Percentiles rank a stretch among this genome's conserved stretches.
phyloP scores from a whole-genome alignment of 345 rosid species.

The Clarkia xantiana region DNA sequence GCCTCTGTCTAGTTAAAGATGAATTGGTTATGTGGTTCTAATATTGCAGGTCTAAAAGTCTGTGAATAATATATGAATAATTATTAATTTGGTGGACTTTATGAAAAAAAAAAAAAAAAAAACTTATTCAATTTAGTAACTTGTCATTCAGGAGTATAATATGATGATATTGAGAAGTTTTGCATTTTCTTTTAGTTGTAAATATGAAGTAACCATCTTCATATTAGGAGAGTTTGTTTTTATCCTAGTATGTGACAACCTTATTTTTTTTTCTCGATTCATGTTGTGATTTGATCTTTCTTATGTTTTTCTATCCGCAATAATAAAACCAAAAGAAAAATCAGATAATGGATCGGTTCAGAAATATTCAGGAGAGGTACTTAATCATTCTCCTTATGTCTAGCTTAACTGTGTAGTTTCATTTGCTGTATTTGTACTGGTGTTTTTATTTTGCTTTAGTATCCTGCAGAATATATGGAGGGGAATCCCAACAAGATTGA shows the following conservation, averaged over 20 bases:
- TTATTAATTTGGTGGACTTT: conserved; percentile 1
- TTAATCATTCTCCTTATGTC: not conserved
- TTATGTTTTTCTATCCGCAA: conserved; percentile 6
- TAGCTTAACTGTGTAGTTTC: conserved; percentile 2
- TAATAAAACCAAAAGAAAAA: conserved; percentile 16
- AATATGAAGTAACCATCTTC: too few species aligned
- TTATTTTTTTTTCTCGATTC: too few species aligned
- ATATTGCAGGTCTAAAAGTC: too few species aligned
- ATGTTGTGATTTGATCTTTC: too few species aligned
- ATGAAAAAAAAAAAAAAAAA: too few species aligned
- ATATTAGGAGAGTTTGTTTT: too few species aligned
- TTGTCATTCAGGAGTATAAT: too few species aligned
- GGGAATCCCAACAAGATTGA: conserved; percentile 87
- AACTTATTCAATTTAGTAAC: too few species aligned
- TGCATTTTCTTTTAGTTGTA: too few species aligned
- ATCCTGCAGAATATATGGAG: conserved; percentile 67
- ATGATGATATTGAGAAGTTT: too few species aligned
- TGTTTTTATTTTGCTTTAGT: conserved; percentile 22
- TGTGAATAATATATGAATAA: too few species aligned
- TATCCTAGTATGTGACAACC: too few species aligned
- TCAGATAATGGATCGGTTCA: conserved; percentile 14
- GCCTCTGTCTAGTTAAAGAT: not conserved
- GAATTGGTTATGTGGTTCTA: not conserved
- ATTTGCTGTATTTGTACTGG: conserved; percentile 10
- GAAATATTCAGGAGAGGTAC: conserved; percentile 35